These are phyloP conservation scores for Phaeosphaeriaceae sp. DNA, from an alignment of 2,329 filamentous ascomycete genomes.

Conservation along the genomic window DNA sequence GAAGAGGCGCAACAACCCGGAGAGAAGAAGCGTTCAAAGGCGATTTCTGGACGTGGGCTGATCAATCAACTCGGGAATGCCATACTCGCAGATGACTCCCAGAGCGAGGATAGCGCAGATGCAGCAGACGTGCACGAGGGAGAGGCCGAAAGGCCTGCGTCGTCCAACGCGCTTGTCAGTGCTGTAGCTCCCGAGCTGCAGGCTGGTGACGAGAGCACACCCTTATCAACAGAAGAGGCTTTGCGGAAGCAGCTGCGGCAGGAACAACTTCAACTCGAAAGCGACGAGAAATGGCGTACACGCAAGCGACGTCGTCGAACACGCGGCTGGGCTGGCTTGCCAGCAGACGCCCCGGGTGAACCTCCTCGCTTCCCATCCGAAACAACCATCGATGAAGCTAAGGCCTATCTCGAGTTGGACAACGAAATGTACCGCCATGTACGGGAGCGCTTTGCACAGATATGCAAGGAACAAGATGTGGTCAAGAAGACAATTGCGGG, in stretches of 20 bases:
- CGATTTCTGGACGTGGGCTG: constrained; percentile 20
- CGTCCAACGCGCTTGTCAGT: background rate
- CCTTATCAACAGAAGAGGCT: constrained; percentile 30
- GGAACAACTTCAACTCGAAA: constrained; percentile 61
- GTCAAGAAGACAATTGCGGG: constrained; percentile 79
- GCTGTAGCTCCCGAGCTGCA: constrained; percentile 2
- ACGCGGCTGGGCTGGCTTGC: constrained; percentile 71
- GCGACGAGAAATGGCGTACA: constrained; percentile 66
- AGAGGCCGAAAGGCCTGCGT: background rate
- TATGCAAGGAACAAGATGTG: constrained; percentile 72
- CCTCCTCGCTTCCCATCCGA: constrained; percentile 81
- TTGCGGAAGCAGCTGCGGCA: constrained; percentile 37
- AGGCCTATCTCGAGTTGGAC: constrained; percentile 71
- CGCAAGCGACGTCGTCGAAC: constrained; percentile 73
- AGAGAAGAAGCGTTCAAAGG: constrained; percentile 21
- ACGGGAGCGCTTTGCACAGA: constrained; percentile 71
- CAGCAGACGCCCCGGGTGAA: constrained; percentile 71
- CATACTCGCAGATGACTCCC: constrained; percentile 30
- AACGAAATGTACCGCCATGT: constrained; percentile 68
- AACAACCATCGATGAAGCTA: constrained; percentile 81
- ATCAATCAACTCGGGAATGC: constrained; percentile 38
- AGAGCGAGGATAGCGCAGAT: constrained; percentile 23
- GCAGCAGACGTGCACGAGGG: constrained; percentile 10
- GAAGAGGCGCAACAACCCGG: constrained; percentile 16
- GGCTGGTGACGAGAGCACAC: constrained; percentile 4